Evolutionary conservation across 2,329 filamentous ascomycete genomes (phyloP).

Genomic region (Cladosporium halotolerans): DNA sequence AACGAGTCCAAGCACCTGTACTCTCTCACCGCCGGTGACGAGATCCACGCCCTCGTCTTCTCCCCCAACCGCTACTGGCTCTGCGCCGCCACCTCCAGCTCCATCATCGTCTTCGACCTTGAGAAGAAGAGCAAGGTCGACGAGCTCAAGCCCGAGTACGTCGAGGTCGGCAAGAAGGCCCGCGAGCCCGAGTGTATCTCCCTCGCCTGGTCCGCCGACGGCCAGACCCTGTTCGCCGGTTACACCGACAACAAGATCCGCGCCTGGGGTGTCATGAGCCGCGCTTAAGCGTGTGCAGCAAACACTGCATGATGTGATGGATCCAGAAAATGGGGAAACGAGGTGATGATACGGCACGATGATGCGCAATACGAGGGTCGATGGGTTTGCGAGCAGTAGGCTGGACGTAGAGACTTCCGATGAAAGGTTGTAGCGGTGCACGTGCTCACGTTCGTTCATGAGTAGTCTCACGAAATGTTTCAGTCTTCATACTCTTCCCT

Average conservation of each 20-base stretch:
- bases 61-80: constrained; percentile 99
- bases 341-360: constrained; percentile 26
- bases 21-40: constrained; percentile 97
- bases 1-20: constrained; percentile 99
- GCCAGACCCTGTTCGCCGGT: constrained; percentile 98
- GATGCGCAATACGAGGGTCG: constrained; percentile 34
- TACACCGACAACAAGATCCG: constrained; percentile 99
- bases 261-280: constrained; percentile 95
- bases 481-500: neutral
- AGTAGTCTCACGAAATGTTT: constrained; percentile 9
- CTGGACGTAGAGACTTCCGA: constrained; percentile 27
- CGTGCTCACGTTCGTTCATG: constrained; percentile 19
- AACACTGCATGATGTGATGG: neutral
- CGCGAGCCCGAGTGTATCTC: constrained; percentile 96
- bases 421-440: constrained; percentile 33
- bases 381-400: constrained; percentile 20
- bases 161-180: constrained; percentile 96
- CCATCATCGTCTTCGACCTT: constrained; percentile 99
- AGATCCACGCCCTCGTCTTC: constrained; percentile 99
- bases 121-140: constrained; percentile 99
- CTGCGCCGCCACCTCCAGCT: constrained; percentile 92
- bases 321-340: neutral
- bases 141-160: constrained; percentile 98
- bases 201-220: constrained; percentile 95
- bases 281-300: constrained; percentile 42